phyloP scores from a whole-genome alignment of 352 stramenopile genomes.

The Halophytophthora batemanensis region DNA sequence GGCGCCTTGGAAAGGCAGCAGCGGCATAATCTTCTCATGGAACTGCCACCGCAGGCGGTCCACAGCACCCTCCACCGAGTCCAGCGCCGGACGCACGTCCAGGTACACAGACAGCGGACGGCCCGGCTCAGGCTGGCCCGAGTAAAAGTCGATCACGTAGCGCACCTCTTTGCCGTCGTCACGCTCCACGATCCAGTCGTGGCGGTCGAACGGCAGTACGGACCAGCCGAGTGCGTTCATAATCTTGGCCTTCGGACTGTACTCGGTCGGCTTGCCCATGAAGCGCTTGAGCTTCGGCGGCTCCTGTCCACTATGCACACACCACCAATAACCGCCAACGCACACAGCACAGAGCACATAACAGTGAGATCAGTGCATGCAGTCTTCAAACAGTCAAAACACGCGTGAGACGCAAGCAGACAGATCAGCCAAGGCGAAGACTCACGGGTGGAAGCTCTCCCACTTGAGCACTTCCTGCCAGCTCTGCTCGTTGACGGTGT shows the following conservation, averaged over 20 bases:
- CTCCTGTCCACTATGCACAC: constrained; percentile 22
- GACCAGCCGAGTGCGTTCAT: constrained; percentile 84
- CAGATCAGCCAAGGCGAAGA: background rate
- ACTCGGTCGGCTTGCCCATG: constrained; percentile 93
- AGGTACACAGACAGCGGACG: constrained; percentile 92
- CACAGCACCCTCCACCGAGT: constrained; percentile 81
- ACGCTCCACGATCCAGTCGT: constrained; percentile 97
- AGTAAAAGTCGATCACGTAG: constrained; percentile 99
- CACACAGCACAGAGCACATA: background rate
- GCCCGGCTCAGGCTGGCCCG: constrained; percentile 83
- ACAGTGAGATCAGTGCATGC: background rate
- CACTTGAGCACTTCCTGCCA: constrained; percentile 93
- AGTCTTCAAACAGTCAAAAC: background rate
- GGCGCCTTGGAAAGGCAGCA: constrained; percentile 67
- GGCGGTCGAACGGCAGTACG: constrained; percentile 96
- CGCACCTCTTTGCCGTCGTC: constrained; percentile 86
- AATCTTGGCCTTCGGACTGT: constrained; percentile 92
- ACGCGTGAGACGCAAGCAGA: constrained; percentile 1
- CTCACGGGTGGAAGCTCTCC: constrained; percentile 75
- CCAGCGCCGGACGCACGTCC: constrained; percentile 95
- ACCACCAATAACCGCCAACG: constrained; percentile 3
- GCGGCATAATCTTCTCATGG: constrained; percentile 63
- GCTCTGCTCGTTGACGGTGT: constrained; percentile 96
- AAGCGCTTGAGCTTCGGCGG: constrained; percentile 93
- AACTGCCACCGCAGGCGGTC: constrained; percentile 82